These are phyloP conservation scores for Erodium texanum DNA, from an alignment of 441 rosid species.

Conservation along the genomic window DNA sequence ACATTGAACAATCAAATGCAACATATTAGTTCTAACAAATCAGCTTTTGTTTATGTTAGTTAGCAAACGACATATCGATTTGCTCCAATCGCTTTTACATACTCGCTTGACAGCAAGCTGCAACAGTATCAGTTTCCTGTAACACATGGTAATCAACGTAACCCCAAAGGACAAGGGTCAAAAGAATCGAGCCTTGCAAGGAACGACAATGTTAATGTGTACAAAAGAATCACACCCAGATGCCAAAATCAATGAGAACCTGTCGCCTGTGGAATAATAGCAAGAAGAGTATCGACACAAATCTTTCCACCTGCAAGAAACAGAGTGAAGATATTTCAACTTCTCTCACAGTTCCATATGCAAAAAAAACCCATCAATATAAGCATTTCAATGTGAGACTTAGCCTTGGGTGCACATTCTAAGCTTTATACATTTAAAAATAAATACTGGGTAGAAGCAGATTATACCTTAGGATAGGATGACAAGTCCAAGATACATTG, in stretches of 20 bases:
- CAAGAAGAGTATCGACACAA: too few relatives aligned
- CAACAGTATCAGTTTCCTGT: background rate
- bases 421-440: background rate
- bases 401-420: background rate
- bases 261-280: background rate
- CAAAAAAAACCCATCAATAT: background rate
- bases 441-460: slow-evolving; percentile 11
- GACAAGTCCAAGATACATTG: slow-evolving; percentile 75
- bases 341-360: background rate
- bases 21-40: too few relatives aligned
- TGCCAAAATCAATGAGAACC: background rate
- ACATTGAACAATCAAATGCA: too few relatives aligned
- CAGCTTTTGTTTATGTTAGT: too few relatives aligned
- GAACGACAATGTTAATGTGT: background rate
- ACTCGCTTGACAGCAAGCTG: background rate
- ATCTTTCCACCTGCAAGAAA: background rate
- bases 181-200: slow-evolving; percentile 24
- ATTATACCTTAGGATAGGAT: slow-evolving; percentile 53
- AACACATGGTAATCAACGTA: slow-evolving; percentile 10
- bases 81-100: background rate
- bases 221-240: background rate
- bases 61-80: background rate
- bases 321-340: background rate
- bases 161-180: slow-evolving; percentile 20
- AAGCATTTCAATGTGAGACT: background rate